These are phyloP conservation scores for Tulasnella sp. DNA, from an alignment of 768 basidiomycete species.

Conservation along the genomic window DNA sequence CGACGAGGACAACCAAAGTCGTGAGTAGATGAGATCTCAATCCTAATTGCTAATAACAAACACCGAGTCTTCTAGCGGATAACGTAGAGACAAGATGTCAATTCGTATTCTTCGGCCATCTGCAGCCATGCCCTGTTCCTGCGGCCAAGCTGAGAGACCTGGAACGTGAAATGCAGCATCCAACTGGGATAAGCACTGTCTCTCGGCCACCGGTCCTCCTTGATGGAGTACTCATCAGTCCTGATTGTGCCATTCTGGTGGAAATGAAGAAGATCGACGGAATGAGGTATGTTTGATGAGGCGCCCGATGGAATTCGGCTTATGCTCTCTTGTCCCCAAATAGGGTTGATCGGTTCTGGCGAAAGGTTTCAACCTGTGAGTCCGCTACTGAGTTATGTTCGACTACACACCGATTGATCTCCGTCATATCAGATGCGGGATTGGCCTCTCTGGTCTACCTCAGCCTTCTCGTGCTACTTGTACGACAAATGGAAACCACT, in stretches of 20 bases:
- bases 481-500: slow-evolving; percentile 69
- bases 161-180: slow-evolving; percentile 68
- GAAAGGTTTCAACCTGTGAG: slow-evolving; percentile 63
- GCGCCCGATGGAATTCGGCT: not conserved
- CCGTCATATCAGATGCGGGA: slow-evolving; percentile 59
- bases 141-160: slow-evolving; percentile 59
- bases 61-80: slow-evolving; percentile 43
- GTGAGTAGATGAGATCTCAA: not conserved
- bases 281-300: slow-evolving; percentile 48
- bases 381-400: not conserved
- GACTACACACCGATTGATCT: slow-evolving; percentile 26
- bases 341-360: slow-evolving; percentile 55
- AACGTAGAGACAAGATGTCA: slow-evolving; percentile 53
- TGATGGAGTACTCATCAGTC: slow-evolving; percentile 67
- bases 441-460: slow-evolving; percentile 65
- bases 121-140: slow-evolving; percentile 54
- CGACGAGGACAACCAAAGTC: not conserved
- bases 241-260: slow-evolving; percentile 73
- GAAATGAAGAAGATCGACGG: slow-evolving; percentile 65
- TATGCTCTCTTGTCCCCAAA: not conserved
- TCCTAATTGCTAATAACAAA: not conserved
- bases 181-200: slow-evolving; percentile 65
- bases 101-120: slow-evolving; percentile 63
- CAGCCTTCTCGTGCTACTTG: slow-evolving; percentile 59
- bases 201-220: slow-evolving; percentile 54